These are phyloP conservation scores for Alternaria gansuensis DNA, from an alignment of 2,329 filamentous ascomycete species.

Conservation along the genomic window DNA sequence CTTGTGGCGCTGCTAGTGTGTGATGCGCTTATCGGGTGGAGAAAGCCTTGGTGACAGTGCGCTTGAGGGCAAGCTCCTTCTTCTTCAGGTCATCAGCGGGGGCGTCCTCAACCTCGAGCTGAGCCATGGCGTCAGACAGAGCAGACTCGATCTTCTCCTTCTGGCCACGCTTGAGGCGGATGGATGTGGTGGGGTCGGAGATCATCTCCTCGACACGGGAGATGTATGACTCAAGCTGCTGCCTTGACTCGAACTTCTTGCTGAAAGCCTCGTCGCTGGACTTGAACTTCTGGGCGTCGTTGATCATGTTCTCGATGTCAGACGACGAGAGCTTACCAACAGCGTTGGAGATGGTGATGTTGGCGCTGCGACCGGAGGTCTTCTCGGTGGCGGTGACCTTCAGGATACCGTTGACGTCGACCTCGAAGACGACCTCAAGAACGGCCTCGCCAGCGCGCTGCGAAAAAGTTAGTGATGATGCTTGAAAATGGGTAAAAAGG, in stretches of 20 bases:
- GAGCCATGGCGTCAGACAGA: constrained; percentile 95
- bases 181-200: constrained; percentile 91
- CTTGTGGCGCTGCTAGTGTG: constrained; percentile 14
- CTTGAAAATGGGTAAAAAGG: not conserved
- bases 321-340: constrained; percentile 94
- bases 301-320: constrained; percentile 99
- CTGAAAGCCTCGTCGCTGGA: constrained; percentile 95
- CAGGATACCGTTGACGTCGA: constrained; percentile 99
- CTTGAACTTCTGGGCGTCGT: constrained; percentile 98
- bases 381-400: constrained; percentile 99
- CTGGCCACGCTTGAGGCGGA: constrained; percentile 98
- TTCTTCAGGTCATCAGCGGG: constrained; percentile 96
- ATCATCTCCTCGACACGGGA: constrained; percentile 98
- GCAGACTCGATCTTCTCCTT: constrained; percentile 99
- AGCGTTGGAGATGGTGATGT: constrained; percentile 99
- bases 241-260: constrained; percentile 99
- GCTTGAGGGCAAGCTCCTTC: constrained; percentile 98
- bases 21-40: constrained; percentile 73
- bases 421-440: constrained; percentile 98
- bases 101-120: constrained; percentile 95
- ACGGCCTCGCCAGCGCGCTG: constrained; percentile 86
- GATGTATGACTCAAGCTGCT: constrained; percentile 99
- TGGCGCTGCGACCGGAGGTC: constrained; percentile 95
- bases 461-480: not conserved
- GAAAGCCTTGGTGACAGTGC: constrained; percentile 98